These are phyloP conservation scores for Rutstroemia sp. DNA, from an alignment of 2,329 filamentous ascomycete species.

Conservation along the genomic window DNA sequence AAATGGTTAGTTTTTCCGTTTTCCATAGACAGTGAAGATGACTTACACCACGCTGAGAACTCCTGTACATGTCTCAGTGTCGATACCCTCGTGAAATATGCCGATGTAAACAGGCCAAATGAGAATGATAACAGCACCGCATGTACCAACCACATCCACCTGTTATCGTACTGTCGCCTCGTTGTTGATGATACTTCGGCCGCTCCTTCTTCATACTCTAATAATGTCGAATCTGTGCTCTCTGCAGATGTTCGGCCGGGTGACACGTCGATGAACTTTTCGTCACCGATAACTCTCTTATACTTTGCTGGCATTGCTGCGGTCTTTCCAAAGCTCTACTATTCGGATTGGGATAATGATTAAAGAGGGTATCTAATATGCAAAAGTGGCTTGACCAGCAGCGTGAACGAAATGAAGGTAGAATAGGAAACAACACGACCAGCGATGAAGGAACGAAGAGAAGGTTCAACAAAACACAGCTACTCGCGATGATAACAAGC, in stretches of 20 bases:
- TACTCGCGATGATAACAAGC: neutral
- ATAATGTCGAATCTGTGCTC: conserved; percentile 14
- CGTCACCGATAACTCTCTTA: conserved; percentile 18
- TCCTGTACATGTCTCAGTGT: conserved; percentile 29
- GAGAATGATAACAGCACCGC: conserved; percentile 22
- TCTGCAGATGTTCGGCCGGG: conserved; percentile 18
- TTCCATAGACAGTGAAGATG: neutral
- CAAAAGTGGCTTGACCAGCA: neutral
- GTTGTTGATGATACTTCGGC: neutral
- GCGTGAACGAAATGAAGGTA: neutral
- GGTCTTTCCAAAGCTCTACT: too few relatives aligned
- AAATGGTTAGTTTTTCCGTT: neutral
- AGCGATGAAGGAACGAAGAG: neutral
- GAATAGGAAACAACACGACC: neutral
- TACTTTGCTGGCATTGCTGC: conserved; percentile 23
- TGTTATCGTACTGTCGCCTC: conserved; percentile 9
- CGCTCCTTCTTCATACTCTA: conserved; percentile 18
- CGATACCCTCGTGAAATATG: conserved; percentile 21
- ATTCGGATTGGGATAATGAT: neutral
- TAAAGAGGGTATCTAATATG: neutral
- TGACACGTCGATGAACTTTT: conserved; percentile 20
- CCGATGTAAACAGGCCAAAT: conserved; percentile 22
- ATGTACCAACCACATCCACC: conserved; percentile 27
- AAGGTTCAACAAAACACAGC: neutral
- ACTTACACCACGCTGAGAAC: conserved; percentile 41